These are phyloP conservation scores for Botrytis porri DNA, from an alignment of 2,329 filamentous ascomycete genomes.

Conservation along the genomic window DNA sequence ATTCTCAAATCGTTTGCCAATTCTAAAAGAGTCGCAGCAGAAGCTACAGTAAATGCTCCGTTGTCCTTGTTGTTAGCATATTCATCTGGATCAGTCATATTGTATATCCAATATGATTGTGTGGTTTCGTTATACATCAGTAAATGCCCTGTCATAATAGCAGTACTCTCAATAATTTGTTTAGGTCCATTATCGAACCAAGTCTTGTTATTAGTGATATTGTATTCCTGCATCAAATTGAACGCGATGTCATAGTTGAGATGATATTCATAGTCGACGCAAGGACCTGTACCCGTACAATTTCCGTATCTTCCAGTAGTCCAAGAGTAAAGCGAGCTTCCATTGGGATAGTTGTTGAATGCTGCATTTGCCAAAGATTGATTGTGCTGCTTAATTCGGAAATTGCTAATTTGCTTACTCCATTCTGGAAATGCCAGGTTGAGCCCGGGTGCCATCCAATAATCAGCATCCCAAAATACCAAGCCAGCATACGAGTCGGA, in stretches of 20 bases:
- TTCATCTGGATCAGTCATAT: conserved; percentile 65
- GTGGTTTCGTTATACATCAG: conserved; percentile 57
- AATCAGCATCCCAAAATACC: conserved; percentile 43
- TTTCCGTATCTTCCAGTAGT: conserved; percentile 65
- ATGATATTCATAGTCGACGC: conserved; percentile 72
- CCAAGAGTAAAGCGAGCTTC: conserved; percentile 65
- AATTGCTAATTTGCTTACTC: conserved; percentile 62
- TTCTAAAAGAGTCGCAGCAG: conserved; percentile 43
- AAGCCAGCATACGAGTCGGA: conserved; percentile 66
- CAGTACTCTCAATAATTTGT: conserved; percentile 62
- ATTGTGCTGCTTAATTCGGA: conserved; percentile 54
- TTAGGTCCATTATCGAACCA: conserved; percentile 47
- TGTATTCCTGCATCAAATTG: conserved; percentile 37
- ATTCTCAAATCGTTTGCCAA: conserved; percentile 42
- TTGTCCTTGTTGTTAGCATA: conserved; percentile 49
- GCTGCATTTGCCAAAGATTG: conserved; percentile 61
- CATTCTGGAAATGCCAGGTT: conserved; percentile 61
- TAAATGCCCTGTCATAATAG: conserved; percentile 58
- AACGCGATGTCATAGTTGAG: conserved; percentile 67
- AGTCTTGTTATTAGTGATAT: conserved; percentile 38
- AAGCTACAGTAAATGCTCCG: conserved; percentile 60
- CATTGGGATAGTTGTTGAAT: conserved; percentile 56
- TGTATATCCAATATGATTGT: conserved; percentile 49
- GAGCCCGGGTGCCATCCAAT: conserved; percentile 52
- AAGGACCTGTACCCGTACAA: conserved; percentile 61